Base-by-base conservation (phyloP, 257 asterid species). In the Penstemon davidsonii region DNA sequence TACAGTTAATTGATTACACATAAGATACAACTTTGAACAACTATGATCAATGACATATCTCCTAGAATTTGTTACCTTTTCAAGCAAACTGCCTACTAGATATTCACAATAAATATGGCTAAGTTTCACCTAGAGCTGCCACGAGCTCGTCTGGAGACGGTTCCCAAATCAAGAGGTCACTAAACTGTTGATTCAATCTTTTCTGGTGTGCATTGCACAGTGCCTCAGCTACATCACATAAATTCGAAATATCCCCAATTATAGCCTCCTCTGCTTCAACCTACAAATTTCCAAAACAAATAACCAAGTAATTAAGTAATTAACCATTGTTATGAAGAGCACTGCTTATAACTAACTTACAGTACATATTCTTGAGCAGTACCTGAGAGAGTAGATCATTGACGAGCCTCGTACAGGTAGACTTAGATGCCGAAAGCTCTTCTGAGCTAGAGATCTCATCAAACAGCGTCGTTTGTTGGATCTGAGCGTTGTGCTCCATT, bases 361-460 rank as follows among this genome's bases (percentile, higher is more conserved):
- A 38, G 60, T 38, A 5, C 13, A 19, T 55, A 67, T 59, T 49
- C 52, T 64, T 3, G 38, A 67, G 33, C 25, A 49, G 53, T 78
- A 88, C 96, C 95, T 88, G 89, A 62, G 75, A 39, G 54, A 84
- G 79, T 73, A 91, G 88, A 62, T 85, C 91, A 55, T 88, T 87
- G 6, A 86, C 61, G n/a, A 78, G 50, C 19, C 74, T 67, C 60
- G 77, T 70, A 75, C 78, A 56, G 6, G 72, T 36, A 7, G 75
- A 68, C 64, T 62, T 84, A 38, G 86, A 18, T 60, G 70, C 73
- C 11, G 69, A 49, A 0, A 43, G 54, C 64, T 47, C 64, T 11
- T 57, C 71, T 7, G 83, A 74, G 68, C 64, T 67, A 5, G 80
- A 69, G 4, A 81, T 64, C 64, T 13, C 80, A 44, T 25, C 77